These are phyloP conservation scores for Guadua angustifolia DNA, from an alignment of 176 grass and related monocot species.

Conservation along the genomic window DNA sequence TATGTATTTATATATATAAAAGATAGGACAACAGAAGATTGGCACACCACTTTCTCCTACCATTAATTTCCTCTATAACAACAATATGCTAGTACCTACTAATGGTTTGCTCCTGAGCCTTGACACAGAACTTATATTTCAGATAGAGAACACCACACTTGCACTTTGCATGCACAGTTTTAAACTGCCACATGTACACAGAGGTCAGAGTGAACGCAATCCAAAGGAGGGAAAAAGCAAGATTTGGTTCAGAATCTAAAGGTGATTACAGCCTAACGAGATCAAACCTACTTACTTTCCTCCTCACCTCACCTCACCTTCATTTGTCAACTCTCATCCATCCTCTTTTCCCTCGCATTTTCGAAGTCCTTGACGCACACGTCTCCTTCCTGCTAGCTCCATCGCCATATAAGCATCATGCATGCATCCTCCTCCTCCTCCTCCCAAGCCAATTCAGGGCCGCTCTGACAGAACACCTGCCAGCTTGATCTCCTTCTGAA, in stretches of 20 bases:
- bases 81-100: background rate
- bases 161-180: background rate
- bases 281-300: constrained; percentile 49
- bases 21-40: background rate
- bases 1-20: background rate
- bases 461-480: background rate
- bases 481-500: background rate
- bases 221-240: constrained; percentile 11
- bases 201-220: background rate
- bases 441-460: background rate
- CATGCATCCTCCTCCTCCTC: background rate
- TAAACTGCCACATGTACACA: background rate
- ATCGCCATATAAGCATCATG: constrained; percentile 40
- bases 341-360: background rate
- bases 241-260: constrained; percentile 51
- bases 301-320: background rate
- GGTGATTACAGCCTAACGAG: constrained; percentile 53
- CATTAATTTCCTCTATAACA: background rate
- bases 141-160: background rate
- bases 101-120: background rate
- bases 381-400: constrained; percentile 30
- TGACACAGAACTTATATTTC: background rate
- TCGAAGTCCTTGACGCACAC: constrained; percentile 55
- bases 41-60: background rate
- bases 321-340: constrained; percentile 44